These are phyloP conservation scores for Rauvolfia tetraphylla DNA, from an alignment of 257 asterid species.

Conservation along the genomic window DNA sequence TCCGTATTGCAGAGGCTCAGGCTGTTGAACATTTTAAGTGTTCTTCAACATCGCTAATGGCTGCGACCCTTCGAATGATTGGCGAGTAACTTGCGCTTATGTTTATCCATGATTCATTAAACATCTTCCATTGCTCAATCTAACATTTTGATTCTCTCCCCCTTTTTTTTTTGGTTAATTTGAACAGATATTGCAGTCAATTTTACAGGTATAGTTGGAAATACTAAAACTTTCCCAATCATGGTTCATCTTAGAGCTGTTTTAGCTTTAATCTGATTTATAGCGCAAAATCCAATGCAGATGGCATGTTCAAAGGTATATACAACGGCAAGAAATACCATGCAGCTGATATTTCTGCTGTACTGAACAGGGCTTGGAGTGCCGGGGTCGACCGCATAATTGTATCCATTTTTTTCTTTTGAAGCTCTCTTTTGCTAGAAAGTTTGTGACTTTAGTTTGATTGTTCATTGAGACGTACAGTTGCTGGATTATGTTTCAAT, in stretches of 20 bases:
- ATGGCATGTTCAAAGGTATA: slow-evolving; percentile 87
- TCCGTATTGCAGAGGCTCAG: not conserved
- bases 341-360: slow-evolving; percentile 71
- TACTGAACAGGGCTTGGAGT: slow-evolving; percentile 87
- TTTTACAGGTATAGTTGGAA: slow-evolving; percentile 60
- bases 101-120: not conserved
- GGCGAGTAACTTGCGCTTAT: slow-evolving; percentile 38
- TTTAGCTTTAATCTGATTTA: slow-evolving; percentile 1
- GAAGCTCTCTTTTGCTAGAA: not conserved
- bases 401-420: slow-evolving; percentile 28
- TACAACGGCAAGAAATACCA: slow-evolving; percentile 92
- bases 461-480: not conserved
- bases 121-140: not conserved
- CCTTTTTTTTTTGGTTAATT: slow-evolving; percentile 5
- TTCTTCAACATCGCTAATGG: slow-evolving; percentile 41
- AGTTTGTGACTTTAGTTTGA: not conserved
- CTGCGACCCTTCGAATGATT: slow-evolving; percentile 59
- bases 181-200: slow-evolving; percentile 87
- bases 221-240: not conserved
- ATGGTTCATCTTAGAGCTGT: not conserved
- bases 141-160: not conserved
- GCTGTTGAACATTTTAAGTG: not conserved
- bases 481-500: not conserved
- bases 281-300: slow-evolving; percentile 32
- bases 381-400: slow-evolving; percentile 92